phyloP scores from a whole-genome alignment of 305 asterid genomes.

The Solanum hybrid region DNA sequence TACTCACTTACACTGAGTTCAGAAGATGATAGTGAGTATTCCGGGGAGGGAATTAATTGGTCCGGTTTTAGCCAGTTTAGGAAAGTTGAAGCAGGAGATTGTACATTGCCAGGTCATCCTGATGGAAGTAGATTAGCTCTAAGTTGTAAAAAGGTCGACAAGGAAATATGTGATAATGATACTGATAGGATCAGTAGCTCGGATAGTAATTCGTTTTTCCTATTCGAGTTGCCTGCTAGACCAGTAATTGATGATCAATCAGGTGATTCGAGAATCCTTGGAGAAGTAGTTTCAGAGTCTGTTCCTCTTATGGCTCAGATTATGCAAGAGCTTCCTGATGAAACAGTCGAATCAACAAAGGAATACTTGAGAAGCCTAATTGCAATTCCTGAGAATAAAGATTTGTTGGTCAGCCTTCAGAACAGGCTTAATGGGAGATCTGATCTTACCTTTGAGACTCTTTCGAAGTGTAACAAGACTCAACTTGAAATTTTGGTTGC shows the following conservation, averaged over 20 bases:
- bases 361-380: constrained; percentile 50
- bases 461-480: constrained; percentile 55
- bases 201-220: constrained; percentile 57
- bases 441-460: constrained; percentile 63
- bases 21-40: constrained; percentile 49
- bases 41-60: constrained; percentile 70
- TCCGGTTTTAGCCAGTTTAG: constrained; percentile 75
- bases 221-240: constrained; percentile 67
- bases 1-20: constrained; percentile 71
- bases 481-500: constrained; percentile 67
- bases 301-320: constrained; percentile 52
- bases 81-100: constrained; percentile 66
- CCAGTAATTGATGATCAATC: constrained; percentile 47
- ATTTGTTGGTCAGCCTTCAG: constrained; percentile 45
- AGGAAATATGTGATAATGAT: constrained; percentile 45
- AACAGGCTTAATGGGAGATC: constrained; percentile 53
- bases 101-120: constrained; percentile 39
- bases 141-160: constrained; percentile 26
- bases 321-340: constrained; percentile 65
- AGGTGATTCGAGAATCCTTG: constrained; percentile 50
- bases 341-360: constrained; percentile 51
- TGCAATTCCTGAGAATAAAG: constrained; percentile 36
- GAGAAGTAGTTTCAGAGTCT: constrained; percentile 63
- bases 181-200: constrained; percentile 48
- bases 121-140: constrained; percentile 37